Percentiles rank a stretch among this genome's conserved stretches.
These are phyloP conservation scores for Stephanodiscus triporus DNA, from an alignment of 108 stramenopile species.

Conservation along the genomic window DNA sequence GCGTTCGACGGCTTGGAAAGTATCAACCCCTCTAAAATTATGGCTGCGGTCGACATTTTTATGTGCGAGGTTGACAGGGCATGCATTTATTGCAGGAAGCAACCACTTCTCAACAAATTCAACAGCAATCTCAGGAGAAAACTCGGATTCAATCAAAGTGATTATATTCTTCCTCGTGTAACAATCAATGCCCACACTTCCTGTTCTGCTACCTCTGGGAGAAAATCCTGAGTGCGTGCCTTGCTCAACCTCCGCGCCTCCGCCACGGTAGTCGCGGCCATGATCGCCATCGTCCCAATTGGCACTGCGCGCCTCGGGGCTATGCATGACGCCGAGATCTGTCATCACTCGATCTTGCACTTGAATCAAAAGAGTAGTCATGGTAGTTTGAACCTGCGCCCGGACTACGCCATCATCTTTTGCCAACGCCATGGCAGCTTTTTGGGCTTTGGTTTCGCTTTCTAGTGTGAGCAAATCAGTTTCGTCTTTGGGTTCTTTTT, in stretches of 20 bases:
- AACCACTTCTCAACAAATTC: conserved; percentile 85
- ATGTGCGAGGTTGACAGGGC: conserved; percentile 80
- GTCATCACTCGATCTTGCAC: conserved; percentile 88
- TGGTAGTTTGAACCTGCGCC: conserved; percentile 75
- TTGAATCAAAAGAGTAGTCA: conserved; percentile 71
- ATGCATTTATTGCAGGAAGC: conserved; percentile 88
- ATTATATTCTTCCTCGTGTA: conserved; percentile 81
- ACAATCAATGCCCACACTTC: conserved; percentile 91
- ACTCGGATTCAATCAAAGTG: conserved; percentile 67
- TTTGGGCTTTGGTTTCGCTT: conserved; percentile 50
- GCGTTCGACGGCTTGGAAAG: not conserved
- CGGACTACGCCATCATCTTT: conserved; percentile 84
- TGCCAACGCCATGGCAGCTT: conserved; percentile 66
- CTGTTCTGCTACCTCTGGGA: conserved; percentile 80
- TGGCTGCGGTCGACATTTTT: conserved; percentile 69
- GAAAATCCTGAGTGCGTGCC: conserved; percentile 24
- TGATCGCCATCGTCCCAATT: conserved; percentile 63
- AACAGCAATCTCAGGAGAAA: conserved; percentile 61
- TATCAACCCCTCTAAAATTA: conserved; percentile 64
- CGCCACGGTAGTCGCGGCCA: conserved; percentile 41
- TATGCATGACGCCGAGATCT: conserved; percentile 71
- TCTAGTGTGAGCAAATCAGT: conserved; percentile 13
- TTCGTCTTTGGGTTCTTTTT: conserved; percentile 21
- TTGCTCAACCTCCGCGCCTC: conserved; percentile 44
- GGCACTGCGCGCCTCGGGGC: conserved; percentile 75